These are phyloP conservation scores for Solanum dulcamara DNA, from an alignment of 257 asterid species.

Conservation along the genomic window DNA sequence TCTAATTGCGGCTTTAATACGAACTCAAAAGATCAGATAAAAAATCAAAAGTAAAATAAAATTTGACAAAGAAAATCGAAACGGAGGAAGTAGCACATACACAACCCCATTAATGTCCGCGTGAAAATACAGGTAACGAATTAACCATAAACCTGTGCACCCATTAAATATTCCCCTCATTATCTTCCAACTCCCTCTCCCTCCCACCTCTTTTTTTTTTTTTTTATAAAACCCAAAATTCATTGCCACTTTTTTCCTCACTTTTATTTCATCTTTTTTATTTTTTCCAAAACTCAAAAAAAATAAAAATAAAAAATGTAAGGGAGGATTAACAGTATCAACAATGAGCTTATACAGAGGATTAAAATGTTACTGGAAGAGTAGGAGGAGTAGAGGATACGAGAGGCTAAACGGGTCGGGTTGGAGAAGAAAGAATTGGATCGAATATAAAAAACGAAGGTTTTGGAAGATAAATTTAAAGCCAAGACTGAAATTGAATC, in stretches of 20 bases:
- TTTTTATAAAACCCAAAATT: neutral
- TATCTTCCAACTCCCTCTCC: neutral
- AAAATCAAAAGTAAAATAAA: too few species aligned
- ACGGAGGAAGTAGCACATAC: too few species aligned
- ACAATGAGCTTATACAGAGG: conserved; percentile 15
- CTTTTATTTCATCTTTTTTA: neutral
- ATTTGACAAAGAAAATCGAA: too few species aligned
- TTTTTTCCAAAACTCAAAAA: neutral
- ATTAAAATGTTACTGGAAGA: conserved; percentile 39
- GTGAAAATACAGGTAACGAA: neutral
- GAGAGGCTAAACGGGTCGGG: conserved; percentile 17
- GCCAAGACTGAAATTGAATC: conserved; percentile 19
- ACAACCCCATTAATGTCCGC: neutral
- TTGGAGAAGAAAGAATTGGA: conserved; percentile 8
- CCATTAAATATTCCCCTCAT: neutral
- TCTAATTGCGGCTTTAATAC: too few species aligned
- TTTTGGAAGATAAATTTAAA: conserved; percentile 32
- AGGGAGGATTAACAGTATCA: conserved; percentile 5
- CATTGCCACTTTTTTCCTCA: neutral
- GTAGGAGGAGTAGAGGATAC: conserved; percentile 31
- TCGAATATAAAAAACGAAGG: neutral
- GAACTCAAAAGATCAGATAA: too few species aligned
- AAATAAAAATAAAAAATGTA: conserved; percentile 23
- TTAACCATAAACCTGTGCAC: neutral
- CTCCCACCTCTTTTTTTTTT: too few species aligned